Conservation (phyloP, 2,329 filamentous ascomycete genomes). For the Davidsoniella eucalypti region DNA sequence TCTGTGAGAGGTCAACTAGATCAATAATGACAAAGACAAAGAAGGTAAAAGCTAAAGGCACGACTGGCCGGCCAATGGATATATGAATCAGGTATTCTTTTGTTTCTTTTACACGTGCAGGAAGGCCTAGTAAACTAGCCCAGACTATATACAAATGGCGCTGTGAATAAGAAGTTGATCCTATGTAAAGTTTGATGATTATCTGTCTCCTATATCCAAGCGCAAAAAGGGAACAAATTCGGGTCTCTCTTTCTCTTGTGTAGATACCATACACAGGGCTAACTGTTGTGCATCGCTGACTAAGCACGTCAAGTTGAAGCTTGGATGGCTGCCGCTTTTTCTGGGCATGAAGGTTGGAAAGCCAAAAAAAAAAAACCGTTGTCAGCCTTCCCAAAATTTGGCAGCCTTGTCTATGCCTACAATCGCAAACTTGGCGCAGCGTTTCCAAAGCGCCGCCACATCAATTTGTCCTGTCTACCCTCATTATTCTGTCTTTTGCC, state of each 20-base stretch:
- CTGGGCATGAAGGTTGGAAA: background rate
- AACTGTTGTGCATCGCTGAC: too few relatives aligned
- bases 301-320: background rate
- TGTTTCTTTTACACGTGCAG: background rate
- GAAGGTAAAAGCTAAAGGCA: background rate
- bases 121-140: too few relatives aligned
- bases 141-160: too few relatives aligned
- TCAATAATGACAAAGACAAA: background rate
- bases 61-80: background rate
- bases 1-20: background rate
- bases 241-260: too few relatives aligned
- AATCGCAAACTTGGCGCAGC: background rate
- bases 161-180: too few relatives aligned
- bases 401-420: slow-evolving; percentile 3
- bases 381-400: slow-evolving; percentile 7
- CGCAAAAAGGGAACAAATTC: too few relatives aligned
- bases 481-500: background rate
- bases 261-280: too few relatives aligned
- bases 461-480: background rate
- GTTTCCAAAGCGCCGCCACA: background rate
- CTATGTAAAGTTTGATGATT: too few relatives aligned
- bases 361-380: background rate
- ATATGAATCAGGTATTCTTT: background rate
- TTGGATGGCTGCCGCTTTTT: background rate
- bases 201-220: too few relatives aligned